Conservation (phyloP, 257 asterid species). For the Forsythia suspensa region DNA sequence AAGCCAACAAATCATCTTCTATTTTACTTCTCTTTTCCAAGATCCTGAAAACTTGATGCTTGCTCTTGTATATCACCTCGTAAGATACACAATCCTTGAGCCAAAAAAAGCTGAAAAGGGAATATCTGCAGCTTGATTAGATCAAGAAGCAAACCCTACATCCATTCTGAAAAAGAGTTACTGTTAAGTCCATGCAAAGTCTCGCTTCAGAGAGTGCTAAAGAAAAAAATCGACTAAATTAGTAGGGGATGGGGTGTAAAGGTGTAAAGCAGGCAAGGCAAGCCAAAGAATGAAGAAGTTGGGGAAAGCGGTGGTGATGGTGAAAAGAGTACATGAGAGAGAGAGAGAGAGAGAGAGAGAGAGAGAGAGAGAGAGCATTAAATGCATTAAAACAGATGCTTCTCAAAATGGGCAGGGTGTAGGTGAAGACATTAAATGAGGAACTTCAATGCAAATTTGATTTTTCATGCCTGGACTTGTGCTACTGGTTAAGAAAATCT, state of each 20-base stretch:
- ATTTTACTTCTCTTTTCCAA: background rate
- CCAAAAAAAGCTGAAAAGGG: background rate
- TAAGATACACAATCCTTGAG: background rate
- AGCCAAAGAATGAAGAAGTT: conserved; percentile 22
- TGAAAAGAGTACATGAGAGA: background rate
- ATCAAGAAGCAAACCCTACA: background rate
- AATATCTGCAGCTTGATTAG: background rate
- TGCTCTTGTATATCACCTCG: background rate
- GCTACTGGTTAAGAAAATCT: background rate
- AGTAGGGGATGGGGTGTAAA: background rate
- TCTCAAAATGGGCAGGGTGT: conserved; percentile 34
- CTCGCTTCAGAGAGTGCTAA: background rate
- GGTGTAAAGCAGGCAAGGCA: background rate
- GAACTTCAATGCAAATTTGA: conserved; percentile 31
- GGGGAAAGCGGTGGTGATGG: conserved; percentile 16
- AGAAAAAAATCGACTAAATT: background rate
- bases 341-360: conserved; percentile 12
- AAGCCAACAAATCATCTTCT: background rate
- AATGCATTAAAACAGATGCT: conserved; percentile 40
- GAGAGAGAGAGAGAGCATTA: conserved; percentile 27
- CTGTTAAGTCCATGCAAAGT: background rate
- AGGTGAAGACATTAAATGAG: conserved; percentile 54
- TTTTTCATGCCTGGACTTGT: conserved; percentile 32
- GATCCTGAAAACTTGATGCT: background rate
- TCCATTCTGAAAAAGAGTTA: background rate